Conservation (phyloP, 805 yeast genomes). For the Metschnikowia noctiluminum region DNA sequence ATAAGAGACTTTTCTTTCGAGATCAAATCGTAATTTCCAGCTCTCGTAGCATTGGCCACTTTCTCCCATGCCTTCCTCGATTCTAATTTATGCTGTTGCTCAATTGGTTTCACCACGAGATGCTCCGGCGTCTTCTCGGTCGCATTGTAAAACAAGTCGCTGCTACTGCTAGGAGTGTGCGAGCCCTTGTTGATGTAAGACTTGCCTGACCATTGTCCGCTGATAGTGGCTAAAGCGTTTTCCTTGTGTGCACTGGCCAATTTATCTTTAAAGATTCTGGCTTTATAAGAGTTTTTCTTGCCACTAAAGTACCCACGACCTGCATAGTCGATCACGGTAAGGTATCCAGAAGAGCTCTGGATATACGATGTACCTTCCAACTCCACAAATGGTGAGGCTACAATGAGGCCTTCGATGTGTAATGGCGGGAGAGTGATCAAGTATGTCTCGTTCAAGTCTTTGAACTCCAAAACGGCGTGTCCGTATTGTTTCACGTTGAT, state of each 20-base stretch:
- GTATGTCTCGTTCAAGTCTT: constrained; percentile 62
- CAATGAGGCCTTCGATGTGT: constrained; percentile 89
- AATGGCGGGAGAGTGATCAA: constrained; percentile 88
- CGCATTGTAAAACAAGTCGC: constrained; percentile 64
- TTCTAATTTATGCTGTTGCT: constrained; percentile 76
- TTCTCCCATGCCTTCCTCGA: constrained; percentile 84
- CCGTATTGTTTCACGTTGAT: constrained; percentile 89
- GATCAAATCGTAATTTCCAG: constrained; percentile 72
- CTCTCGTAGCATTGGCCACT: constrained; percentile 83
- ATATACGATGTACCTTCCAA: constrained; percentile 85
- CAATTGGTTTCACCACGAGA: constrained; percentile 74
- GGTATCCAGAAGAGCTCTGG: constrained; percentile 76
- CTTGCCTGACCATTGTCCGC: constrained; percentile 90
- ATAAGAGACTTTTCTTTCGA: constrained; percentile 70
- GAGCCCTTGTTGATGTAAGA: constrained; percentile 63
- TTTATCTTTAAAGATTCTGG: constrained; percentile 62
- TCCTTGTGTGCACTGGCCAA: constrained; percentile 48
- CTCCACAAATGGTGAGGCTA: constrained; percentile 93
- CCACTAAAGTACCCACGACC: constrained; percentile 97
- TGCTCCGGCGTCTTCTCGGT: constrained; percentile 47
- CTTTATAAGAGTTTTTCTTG: constrained; percentile 89
- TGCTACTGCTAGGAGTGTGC: constrained; percentile 42
- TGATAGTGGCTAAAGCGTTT: constrained; percentile 71
- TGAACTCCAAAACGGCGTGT: constrained; percentile 72
- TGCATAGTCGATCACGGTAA: constrained; percentile 69